Percentiles rank a stretch among this genome's conserved stretches.
Conservation (phyloP, 768 basidiomycete species). For the Guyanaporus albipodus region DNA sequence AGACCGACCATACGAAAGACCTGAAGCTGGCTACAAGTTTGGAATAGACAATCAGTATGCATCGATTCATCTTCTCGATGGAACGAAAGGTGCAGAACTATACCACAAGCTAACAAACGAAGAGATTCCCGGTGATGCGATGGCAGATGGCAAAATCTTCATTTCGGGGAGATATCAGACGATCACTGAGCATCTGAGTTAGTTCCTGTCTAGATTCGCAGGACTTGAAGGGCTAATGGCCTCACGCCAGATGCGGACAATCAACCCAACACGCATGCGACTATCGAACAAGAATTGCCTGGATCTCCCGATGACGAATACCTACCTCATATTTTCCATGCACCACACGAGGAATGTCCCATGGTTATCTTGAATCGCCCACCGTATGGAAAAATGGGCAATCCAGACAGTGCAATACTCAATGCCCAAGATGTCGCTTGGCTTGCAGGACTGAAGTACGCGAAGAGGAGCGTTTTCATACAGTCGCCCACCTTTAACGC, state of each 20-base stretch:
- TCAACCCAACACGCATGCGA: slow-evolving; percentile 33
- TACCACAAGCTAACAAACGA: slow-evolving; percentile 18
- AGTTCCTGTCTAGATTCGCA: slow-evolving; percentile 1
- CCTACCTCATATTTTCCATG: slow-evolving; percentile 58
- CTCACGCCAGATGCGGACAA: slow-evolving; percentile 31
- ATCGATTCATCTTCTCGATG: slow-evolving; percentile 27
- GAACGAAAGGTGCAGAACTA: slow-evolving; percentile 22
- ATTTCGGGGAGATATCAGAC: slow-evolving; percentile 35
- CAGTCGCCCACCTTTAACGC: slow-evolving; percentile 75
- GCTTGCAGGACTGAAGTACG: slow-evolving; percentile 60
- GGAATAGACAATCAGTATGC: slow-evolving; percentile 32
- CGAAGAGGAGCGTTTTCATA: slow-evolving; percentile 61
- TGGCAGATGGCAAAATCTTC: slow-evolving; percentile 16
- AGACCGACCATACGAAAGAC: slow-evolving; percentile 27
- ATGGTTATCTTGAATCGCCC: slow-evolving; percentile 64
- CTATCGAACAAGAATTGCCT: slow-evolving; percentile 24
- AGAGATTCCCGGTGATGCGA: slow-evolving; percentile 8
- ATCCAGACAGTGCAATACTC: slow-evolving; percentile 35
- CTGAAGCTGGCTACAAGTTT: slow-evolving; percentile 37
- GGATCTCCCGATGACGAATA: slow-evolving; percentile 44
- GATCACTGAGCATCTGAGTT: slow-evolving; percentile 40
- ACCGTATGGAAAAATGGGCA: slow-evolving; percentile 54
- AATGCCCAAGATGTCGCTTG: slow-evolving; percentile 67
- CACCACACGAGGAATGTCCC: slow-evolving; percentile 53
- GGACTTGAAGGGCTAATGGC: slow-evolving; percentile 8